Percentiles rank a stretch among this genome's conserved stretches.
Conservation (phyloP, 176 grass and related monocot species). For the Oryza brachyantha region DNA sequence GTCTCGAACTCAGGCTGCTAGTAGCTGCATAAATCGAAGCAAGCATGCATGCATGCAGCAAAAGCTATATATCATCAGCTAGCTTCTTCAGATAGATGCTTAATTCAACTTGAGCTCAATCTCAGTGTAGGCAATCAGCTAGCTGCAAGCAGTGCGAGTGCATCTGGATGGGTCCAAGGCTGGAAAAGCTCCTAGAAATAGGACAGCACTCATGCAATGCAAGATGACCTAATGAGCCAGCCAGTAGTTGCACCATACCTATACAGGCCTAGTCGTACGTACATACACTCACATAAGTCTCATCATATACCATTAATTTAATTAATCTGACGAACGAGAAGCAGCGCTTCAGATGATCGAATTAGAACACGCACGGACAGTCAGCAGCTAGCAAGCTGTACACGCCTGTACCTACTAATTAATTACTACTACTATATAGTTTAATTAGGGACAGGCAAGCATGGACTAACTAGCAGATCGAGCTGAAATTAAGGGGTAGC, state of each 20-base stretch:
- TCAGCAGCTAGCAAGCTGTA: neutral
- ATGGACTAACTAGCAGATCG: neutral
- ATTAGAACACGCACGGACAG: neutral
- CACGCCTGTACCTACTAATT: slow-evolving; percentile 16
- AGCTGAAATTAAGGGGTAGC: neutral
- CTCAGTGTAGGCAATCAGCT: neutral
- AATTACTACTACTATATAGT: neutral
- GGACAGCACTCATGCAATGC: neutral
- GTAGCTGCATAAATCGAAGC: slow-evolving; percentile 13
- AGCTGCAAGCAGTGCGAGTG: neutral
- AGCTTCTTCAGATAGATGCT: neutral
- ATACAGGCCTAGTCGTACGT: slow-evolving; percentile 22
- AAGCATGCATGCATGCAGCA: neutral
- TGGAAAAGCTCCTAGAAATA: slow-evolving; percentile 31
- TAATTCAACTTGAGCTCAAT: neutral
- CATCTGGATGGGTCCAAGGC: slow-evolving; percentile 12
- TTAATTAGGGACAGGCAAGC: neutral
- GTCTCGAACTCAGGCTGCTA: neutral
- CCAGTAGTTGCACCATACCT: slow-evolving; percentile 43
- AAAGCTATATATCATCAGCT: too few species aligned
- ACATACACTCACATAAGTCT: neutral
- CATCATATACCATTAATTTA: neutral
- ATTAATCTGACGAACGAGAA: neutral
- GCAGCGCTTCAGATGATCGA: neutral
- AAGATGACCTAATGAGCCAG: slow-evolving; percentile 24